These are phyloP conservation scores for Eucalyptus coolabah DNA, from an alignment of 345 rosid species.

Conservation along the genomic window DNA sequence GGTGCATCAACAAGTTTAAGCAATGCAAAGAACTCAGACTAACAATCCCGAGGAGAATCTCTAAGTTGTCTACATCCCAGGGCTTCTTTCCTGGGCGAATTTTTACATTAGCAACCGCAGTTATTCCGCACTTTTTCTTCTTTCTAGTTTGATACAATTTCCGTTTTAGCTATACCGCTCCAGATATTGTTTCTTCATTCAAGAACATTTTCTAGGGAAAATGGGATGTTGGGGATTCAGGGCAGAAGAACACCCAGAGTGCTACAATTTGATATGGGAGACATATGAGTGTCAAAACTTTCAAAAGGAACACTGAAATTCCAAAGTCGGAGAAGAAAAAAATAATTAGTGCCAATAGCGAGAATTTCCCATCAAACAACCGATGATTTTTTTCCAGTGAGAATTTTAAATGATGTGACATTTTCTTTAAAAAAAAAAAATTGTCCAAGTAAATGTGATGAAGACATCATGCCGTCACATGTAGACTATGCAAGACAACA, in stretches of 20 bases:
- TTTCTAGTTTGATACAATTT: neutral
- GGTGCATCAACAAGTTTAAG: neutral
- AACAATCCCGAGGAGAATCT: neutral
- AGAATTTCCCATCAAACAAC: too few relatives aligned
- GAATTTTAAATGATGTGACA: too few relatives aligned
- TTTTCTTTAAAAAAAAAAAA: too few relatives aligned
- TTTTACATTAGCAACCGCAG: neutral
- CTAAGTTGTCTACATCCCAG: neutral
- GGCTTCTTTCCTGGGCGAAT: neutral
- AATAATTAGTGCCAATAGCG: rapidly evolving
- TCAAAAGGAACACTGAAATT: rapidly evolving
- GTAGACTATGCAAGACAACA: rapidly evolving
- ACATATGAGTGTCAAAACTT: rapidly evolving
- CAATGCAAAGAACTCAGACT: neutral
- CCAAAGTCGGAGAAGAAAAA: too few relatives aligned
- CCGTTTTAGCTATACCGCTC: neutral
- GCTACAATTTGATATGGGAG: too few relatives aligned
- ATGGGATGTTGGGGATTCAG: neutral
- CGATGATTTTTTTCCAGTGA: rapidly evolving
- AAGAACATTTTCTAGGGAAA: neutral
- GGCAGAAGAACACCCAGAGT: too few relatives aligned
- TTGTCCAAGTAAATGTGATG: rapidly evolving
- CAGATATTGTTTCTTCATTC: neutral
- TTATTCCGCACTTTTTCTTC: neutral
- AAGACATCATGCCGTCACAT: rapidly evolving